Conservation (phyloP, 257 asterid genomes). For the Gentiana macrophylla region DNA sequence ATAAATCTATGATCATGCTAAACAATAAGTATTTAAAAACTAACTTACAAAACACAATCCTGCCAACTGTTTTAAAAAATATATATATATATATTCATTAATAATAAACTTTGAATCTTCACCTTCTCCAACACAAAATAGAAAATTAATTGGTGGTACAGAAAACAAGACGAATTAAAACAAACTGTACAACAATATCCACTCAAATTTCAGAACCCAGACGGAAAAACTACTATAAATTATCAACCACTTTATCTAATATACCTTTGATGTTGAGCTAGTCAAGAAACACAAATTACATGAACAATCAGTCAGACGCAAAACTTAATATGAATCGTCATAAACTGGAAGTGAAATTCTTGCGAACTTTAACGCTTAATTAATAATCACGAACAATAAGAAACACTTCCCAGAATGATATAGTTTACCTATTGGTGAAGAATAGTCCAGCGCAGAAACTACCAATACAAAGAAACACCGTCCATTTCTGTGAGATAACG, state of each 20-base stretch:
- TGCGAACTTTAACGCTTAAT: too few relatives aligned
- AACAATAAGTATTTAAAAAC: neutral
- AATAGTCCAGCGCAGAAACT: constrained; percentile 71
- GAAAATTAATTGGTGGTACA: too few relatives aligned
- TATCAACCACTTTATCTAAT: too few relatives aligned
- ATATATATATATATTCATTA: too few relatives aligned
- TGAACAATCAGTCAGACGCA: neutral
- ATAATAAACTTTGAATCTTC: too few relatives aligned
- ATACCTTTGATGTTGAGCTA: too few relatives aligned
- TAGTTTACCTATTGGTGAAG: constrained; percentile 65
- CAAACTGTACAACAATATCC: too few relatives aligned
- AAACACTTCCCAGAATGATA: neutral
- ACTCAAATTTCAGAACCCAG: too few relatives aligned
- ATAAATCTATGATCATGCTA: neutral
- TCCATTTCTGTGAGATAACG: constrained; percentile 50
- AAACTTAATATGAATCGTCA: neutral
- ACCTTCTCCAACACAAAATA: too few relatives aligned
- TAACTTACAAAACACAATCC: neutral
- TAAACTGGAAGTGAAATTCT: neutral
- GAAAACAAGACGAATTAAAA: too few relatives aligned
- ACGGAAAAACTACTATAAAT: too few relatives aligned
- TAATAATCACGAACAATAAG: neutral
- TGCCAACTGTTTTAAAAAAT: too few relatives aligned
- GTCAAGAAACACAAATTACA: neutral
- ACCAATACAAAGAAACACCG: constrained; percentile 62